phyloP scores from a whole-genome alignment of 108 stramenopile genomes.

The Cyclotella atomus region DNA sequence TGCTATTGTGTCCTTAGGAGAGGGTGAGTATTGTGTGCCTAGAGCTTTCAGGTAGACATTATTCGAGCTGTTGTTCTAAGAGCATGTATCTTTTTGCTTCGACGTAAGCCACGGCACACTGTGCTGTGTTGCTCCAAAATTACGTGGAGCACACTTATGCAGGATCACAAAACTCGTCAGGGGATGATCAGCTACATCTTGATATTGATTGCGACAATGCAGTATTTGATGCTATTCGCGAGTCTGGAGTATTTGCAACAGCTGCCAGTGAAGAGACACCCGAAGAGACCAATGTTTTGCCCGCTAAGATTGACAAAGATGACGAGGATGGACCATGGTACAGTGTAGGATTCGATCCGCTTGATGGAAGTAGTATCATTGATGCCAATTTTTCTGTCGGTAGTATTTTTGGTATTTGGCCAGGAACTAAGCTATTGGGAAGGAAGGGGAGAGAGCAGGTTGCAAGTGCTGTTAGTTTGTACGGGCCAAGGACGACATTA shows the following conservation, averaged over 20 bases:
- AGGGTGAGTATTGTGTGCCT: slow-evolving; percentile 25
- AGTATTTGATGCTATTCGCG: slow-evolving; percentile 58
- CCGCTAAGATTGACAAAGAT: slow-evolving; percentile 23
- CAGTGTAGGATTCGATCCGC: slow-evolving; percentile 90
- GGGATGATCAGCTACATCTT: slow-evolving; percentile 85
- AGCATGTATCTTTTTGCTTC: not conserved
- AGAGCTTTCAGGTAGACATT: not conserved
- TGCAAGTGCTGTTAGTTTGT: slow-evolving; percentile 86
- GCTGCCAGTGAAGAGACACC: slow-evolving; percentile 79
- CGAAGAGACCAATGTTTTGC: slow-evolving; percentile 50
- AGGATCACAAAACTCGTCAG: slow-evolving; percentile 77
- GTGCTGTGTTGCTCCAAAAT: slow-evolving; percentile 54
- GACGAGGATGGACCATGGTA: slow-evolving; percentile 45
- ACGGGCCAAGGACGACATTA: slow-evolving; percentile 92
- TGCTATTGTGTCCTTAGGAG: slow-evolving; percentile 52
- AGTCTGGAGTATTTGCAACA: slow-evolving; percentile 49
- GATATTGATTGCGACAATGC: slow-evolving; percentile 81
- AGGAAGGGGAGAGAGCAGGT: slow-evolving; percentile 91
- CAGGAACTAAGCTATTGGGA: slow-evolving; percentile 86
- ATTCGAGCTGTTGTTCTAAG: not conserved
- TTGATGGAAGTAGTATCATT: slow-evolving; percentile 94
- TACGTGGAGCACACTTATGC: slow-evolving; percentile 68
- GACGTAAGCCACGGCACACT: slow-evolving; percentile 47
- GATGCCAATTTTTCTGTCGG: slow-evolving; percentile 95
- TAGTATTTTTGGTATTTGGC: slow-evolving; percentile 95